Evolutionary conservation across 805 yeast genomes (phyloP).

Genomic region (Candida fluviatilis): DNA sequence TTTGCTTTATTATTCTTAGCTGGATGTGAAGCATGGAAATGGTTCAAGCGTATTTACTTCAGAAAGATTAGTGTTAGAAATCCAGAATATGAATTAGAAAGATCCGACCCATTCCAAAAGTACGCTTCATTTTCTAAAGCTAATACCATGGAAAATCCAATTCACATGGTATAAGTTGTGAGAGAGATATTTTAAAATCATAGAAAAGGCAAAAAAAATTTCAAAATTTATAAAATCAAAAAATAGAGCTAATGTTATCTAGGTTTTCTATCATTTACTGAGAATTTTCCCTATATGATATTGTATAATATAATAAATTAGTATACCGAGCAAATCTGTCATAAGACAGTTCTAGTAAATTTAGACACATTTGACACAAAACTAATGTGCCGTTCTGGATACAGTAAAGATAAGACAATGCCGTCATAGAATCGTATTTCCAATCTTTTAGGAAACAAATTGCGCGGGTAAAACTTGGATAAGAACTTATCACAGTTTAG

Average conservation of each 20-base stretch:
- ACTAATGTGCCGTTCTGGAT: too few species aligned
- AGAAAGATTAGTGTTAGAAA: slow-evolving; percentile 42
- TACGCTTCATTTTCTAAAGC: slow-evolving; percentile 57
- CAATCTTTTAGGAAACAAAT: too few species aligned
- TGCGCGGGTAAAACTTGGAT: too few species aligned
- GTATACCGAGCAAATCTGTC: too few species aligned
- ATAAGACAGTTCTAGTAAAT: background rate
- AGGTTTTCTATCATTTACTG: background rate
- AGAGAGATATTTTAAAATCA: slow-evolving; percentile 1
- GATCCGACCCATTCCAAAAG: slow-evolving; percentile 57
- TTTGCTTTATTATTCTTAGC: slow-evolving; percentile 52
- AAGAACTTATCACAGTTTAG: too few species aligned
- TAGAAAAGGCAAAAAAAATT: background rate
- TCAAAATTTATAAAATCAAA: background rate
- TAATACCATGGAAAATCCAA: slow-evolving; percentile 32
- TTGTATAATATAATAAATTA: too few species aligned
- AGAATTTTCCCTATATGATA: background rate
- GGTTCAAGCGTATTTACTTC: slow-evolving; percentile 53
- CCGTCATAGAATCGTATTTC: too few species aligned
- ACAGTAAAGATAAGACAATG: too few species aligned
- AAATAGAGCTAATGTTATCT: background rate
- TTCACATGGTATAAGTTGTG: slow-evolving; percentile 1
- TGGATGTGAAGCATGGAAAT: slow-evolving; percentile 67
- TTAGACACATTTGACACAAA: background rate
- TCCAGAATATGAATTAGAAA: slow-evolving; percentile 63